Base-by-base conservation (phyloP, 2,329 filamentous ascomycete species). In the Paecilomyces sp. region DNA sequence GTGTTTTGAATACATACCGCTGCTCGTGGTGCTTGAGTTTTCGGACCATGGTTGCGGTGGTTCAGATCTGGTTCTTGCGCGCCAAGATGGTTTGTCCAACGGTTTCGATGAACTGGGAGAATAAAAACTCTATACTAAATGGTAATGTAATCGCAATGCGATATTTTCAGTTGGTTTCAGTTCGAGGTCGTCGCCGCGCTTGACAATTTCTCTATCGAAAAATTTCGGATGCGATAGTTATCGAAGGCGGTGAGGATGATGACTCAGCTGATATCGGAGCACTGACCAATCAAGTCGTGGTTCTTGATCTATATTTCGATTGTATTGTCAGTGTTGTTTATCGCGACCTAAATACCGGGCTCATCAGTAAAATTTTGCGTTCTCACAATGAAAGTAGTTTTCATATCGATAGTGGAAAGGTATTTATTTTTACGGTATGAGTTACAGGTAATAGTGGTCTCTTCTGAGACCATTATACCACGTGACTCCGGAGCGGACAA, bases 1-100 rank as follows among this genome's bases (percentile, higher is more conserved):
- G 11, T 9, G 33, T 28, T 34, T n/a, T 41, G n/a, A 31, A 33
- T 55, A 68, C 69, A 57, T 65, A 80, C 83, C 94, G 95, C 74
- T 94, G 87, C 86, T 99, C 94, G 79, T 97, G 93, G 78, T 96
- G 86, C 79, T 97, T 97, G 73, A 99, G 86, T 81, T 96, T 92
- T 69, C 94, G 89, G 67, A 96, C 91, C 94, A 97, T 97, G 60
- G 67, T 79, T 68, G 57, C 57, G 47, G 51, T n/a, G 30, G 59
- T 30, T 60, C 51, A 51, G 34, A 31, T 53, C 22, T 28, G 18
- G 18, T 3, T 47, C n/a, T 22, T 57, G 13, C 55, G 13, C 41
- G 50, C 33, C 2, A 25, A 53, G 15, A 30, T 9, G 8, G 5
- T 13, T 13, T 53, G 24, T 28, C n/a, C 12, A 8, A 22, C 18